These are phyloP conservation scores for Silybum marianum DNA, from an alignment of 129 eudicot genomes.

Conservation along the genomic window DNA sequence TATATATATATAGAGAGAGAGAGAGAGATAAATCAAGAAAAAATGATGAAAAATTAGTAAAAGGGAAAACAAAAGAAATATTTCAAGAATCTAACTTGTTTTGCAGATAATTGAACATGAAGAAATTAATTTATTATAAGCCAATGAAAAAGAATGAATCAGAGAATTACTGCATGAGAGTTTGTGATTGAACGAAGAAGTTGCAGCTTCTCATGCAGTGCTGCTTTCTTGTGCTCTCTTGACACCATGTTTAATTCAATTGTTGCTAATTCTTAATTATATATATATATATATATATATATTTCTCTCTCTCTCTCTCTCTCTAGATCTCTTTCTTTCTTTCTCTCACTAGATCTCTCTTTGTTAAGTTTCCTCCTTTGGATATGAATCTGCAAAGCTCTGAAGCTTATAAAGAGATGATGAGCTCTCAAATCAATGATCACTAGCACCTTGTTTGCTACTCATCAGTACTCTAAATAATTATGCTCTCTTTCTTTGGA, in stretches of 20 bases:
- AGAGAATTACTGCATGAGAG: slow-evolving; percentile 91
- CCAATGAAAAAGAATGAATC: slow-evolving; percentile 34
- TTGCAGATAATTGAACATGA: slow-evolving; percentile 20
- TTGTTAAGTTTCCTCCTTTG: not conserved
- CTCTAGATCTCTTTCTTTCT: slow-evolving; percentile 3
- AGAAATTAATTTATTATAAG: slow-evolving; percentile 17
- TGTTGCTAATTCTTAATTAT: not conserved
- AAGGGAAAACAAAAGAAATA: not conserved
- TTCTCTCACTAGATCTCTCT: not conserved
- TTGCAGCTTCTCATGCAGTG: slow-evolving; percentile 97
- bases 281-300: too few relatives aligned
- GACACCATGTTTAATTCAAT: slow-evolving; percentile 58
- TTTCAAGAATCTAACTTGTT: not conserved
- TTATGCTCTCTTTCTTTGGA: slow-evolving; percentile 38
- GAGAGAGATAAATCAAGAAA: not conserved
- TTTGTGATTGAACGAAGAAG: slow-evolving; percentile 93
- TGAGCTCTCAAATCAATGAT: slow-evolving; percentile 61
- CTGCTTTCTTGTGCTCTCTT: slow-evolving; percentile 77
- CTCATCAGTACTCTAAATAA: slow-evolving; percentile 27
- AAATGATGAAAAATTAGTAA: not conserved
- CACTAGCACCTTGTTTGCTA: slow-evolving; percentile 48
- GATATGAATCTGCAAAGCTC: slow-evolving; percentile 26
- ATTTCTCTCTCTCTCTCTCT: not conserved
- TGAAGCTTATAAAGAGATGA: slow-evolving; percentile 50
- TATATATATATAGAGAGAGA: not conserved